Conservation (phyloP, 768 basidiomycete genomes). For the Podaxis mareebaensis region DNA sequence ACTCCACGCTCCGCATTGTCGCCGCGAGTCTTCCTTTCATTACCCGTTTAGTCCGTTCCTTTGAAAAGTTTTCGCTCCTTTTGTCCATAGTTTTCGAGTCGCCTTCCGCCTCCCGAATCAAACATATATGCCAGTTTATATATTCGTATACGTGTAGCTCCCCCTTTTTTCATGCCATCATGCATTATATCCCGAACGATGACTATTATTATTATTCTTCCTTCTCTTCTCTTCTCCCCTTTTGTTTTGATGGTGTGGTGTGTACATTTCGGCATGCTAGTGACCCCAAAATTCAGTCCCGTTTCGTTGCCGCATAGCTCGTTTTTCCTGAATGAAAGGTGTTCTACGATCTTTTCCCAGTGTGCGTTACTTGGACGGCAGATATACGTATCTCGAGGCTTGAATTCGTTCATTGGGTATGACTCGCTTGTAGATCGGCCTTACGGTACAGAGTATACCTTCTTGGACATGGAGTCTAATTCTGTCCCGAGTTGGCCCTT, state of each 20-base stretch:
- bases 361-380: background rate
- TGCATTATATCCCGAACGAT: constrained; percentile 17
- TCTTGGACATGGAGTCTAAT: too few species aligned
- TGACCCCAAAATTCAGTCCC: background rate
- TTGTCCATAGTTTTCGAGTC: constrained; percentile 11
- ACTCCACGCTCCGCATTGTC: constrained; percentile 7
- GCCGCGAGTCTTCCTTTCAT: constrained; percentile 15
- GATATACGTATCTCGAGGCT: background rate
- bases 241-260: constrained; percentile 6
- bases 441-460: too few species aligned
- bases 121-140: constrained; percentile 15
- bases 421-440: too few species aligned
- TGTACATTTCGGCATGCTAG: constrained; percentile 3
- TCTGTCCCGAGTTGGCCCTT: too few species aligned
- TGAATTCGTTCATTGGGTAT: too few species aligned
- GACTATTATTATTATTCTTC: constrained; percentile 17
- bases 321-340: constrained; percentile 1
- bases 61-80: constrained; percentile 11
- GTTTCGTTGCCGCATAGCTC: constrained; percentile 2
- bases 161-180: constrained; percentile 9
- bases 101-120: constrained; percentile 1
- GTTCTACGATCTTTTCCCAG: background rate
- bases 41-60: constrained; percentile 15
- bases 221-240: background rate
- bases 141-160: constrained; percentile 13